phyloP scores from a whole-genome alignment of 2,329 filamentous ascomycete genomes.

The Epichloe bromicola region DNA sequence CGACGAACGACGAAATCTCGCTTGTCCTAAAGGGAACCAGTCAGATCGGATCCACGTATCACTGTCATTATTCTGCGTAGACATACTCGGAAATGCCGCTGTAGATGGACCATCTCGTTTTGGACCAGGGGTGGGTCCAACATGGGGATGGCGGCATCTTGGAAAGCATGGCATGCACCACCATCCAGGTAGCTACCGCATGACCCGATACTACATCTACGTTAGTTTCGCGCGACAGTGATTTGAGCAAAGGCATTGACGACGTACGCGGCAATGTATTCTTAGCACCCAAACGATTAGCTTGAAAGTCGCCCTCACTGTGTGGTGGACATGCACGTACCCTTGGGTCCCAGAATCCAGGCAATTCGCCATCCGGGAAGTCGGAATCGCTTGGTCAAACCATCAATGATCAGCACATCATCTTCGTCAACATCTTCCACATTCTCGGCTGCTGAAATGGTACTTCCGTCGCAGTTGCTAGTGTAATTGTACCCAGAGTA shows the following conservation, averaged over 20 bases:
- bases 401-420: conserved; percentile 89
- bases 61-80: neutral
- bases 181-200: conserved; percentile 92
- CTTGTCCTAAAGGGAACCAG: conserved; percentile 46
- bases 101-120: conserved; percentile 78
- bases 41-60: conserved; percentile 6
- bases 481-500: conserved; percentile 96
- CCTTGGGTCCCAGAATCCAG: conserved; percentile 88
- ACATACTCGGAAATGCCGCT: conserved; percentile 64
- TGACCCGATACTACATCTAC: conserved; percentile 51
- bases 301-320: neutral
- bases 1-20: conserved; percentile 79
- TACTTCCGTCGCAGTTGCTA: conserved; percentile 76
- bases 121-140: conserved; percentile 74
- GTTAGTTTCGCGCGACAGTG: conserved; percentile 4
- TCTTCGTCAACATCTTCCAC: conserved; percentile 81
- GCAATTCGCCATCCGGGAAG: conserved; percentile 93
- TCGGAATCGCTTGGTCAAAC: conserved; percentile 91
- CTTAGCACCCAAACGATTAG: conserved; percentile 21
- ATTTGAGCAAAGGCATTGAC: neutral
- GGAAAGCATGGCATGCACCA: conserved; percentile 88
- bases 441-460: conserved; percentile 81
- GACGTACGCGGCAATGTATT: conserved; percentile 73
- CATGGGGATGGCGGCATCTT: conserved; percentile 86
- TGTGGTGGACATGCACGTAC: conserved; percentile 16